phyloP scores from a whole-genome alignment of 352 stramenopile species.

The Phytophthora pinifolia region DNA sequence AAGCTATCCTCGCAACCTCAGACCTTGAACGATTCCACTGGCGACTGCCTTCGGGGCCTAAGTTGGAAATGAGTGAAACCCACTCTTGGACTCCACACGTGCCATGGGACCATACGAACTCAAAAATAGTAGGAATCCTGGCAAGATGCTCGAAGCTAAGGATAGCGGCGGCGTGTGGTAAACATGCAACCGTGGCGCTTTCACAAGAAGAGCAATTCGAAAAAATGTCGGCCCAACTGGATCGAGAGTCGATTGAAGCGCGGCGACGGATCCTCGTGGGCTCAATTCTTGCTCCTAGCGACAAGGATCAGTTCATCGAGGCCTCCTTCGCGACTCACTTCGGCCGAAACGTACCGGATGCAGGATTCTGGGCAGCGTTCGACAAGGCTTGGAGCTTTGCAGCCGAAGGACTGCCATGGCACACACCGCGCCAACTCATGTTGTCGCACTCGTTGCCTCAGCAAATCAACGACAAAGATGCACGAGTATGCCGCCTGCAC shows the following conservation, averaged over 20 bases:
- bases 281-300: conserved; percentile 33
- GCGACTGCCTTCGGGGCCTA: conserved; percentile 1
- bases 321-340: conserved; percentile 55
- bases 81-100: not conserved
- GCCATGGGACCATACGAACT: conserved; percentile 19
- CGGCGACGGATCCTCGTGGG: conserved; percentile 44
- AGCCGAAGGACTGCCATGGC: conserved; percentile 33
- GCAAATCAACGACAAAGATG: conserved; percentile 63
- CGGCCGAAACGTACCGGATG: conserved; percentile 31
- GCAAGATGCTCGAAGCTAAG: conserved; percentile 13
- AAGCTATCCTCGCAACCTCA: not conserved
- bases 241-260: conserved; percentile 36
- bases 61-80: conserved; percentile 25
- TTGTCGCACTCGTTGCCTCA: conserved; percentile 62
- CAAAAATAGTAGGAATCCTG: conserved; percentile 21
- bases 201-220: conserved; percentile 4
- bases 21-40: conserved; percentile 7
- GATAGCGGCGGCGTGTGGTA: conserved; percentile 14
- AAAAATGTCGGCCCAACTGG: conserved; percentile 11
- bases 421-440: conserved; percentile 48
- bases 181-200: not conserved
- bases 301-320: conserved; percentile 52
- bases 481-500: conserved; percentile 26
- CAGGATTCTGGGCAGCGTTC: conserved; percentile 56
- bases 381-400: conserved; percentile 51